A percentile compares a stretch with the other conserved stretches of the same genome.
phyloP scores from a whole-genome alignment of 179 eudicot genomes.

The Silene coronaria region DNA sequence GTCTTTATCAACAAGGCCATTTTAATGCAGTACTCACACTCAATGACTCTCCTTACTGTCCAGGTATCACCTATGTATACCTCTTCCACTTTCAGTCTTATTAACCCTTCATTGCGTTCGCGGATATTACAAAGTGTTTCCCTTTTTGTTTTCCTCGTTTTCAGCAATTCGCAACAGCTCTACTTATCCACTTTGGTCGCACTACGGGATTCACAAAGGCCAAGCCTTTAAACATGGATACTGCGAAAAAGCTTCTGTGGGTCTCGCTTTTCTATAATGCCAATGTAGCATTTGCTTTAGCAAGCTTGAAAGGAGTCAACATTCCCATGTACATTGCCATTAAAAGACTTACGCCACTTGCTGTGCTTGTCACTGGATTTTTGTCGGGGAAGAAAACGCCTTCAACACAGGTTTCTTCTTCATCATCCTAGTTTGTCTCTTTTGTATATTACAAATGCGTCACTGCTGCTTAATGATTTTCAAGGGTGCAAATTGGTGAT shows the following conservation, averaged over 20 bases:
- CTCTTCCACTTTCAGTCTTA: neutral
- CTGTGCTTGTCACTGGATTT: constrained; percentile 82
- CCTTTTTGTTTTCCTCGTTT: neutral
- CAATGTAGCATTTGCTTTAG: constrained; percentile 93
- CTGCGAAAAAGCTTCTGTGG: constrained; percentile 77
- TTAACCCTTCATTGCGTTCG: neutral
- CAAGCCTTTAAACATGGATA: constrained; percentile 52
- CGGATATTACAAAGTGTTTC: neutral
- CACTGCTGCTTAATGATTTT: neutral
- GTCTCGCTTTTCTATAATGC: constrained; percentile 96
- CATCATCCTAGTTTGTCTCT: neutral
- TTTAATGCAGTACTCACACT: constrained; percentile 77
- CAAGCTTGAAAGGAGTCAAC: constrained; percentile 96
- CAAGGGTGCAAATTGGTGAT: neutral
- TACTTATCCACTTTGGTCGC: constrained; percentile 79
- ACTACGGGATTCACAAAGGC: constrained; percentile 69
- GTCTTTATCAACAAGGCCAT: constrained; percentile 94
- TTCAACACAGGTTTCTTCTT: constrained; percentile 58
- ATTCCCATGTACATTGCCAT: constrained; percentile 98
- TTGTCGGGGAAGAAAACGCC: constrained; percentile 70
- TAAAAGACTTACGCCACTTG: constrained; percentile 91
- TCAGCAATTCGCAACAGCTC: constrained; percentile 79
- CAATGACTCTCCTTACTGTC: constrained; percentile 80
- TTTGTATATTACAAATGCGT: neutral
- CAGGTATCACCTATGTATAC: constrained; percentile 55